Conservation (phyloP, 2,329 filamentous ascomycete genomes). For the Fusarium poae region DNA sequence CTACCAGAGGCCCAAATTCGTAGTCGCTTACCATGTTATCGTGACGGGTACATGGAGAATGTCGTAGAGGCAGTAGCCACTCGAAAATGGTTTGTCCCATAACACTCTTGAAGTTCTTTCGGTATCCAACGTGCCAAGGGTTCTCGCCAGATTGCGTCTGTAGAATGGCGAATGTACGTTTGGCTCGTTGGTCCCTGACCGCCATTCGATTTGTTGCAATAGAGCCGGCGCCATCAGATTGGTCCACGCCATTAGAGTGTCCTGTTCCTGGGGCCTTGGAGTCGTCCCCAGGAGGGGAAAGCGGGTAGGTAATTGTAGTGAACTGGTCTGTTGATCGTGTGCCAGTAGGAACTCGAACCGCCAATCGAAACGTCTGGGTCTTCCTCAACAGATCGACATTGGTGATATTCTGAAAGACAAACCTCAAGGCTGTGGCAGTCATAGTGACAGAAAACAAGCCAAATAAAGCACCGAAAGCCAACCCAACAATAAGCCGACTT, state of each 20-base stretch:
- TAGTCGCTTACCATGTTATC: slow-evolving; percentile 76
- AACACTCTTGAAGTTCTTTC: slow-evolving; percentile 80
- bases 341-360: slow-evolving; percentile 74
- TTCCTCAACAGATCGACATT: slow-evolving; percentile 83
- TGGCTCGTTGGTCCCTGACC: slow-evolving; percentile 62
- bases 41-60: slow-evolving; percentile 80
- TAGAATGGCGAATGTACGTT: slow-evolving; percentile 82
- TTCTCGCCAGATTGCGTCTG: slow-evolving; percentile 81
- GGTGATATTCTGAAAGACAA: slow-evolving; percentile 80
- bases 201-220: slow-evolving; percentile 33
- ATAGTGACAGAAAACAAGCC: slow-evolving; percentile 84
- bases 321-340: slow-evolving; percentile 60
- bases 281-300: slow-evolving; percentile 51
- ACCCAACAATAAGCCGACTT: slow-evolving; percentile 72
- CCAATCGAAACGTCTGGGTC: slow-evolving; percentile 76
- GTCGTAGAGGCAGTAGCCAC: slow-evolving; percentile 83
- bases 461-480: slow-evolving; percentile 79
- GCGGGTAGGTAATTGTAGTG: slow-evolving; percentile 70
- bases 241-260: slow-evolving; percentile 9
- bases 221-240: slow-evolving; percentile 23
- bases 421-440: slow-evolving; percentile 77
- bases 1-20: slow-evolving; percentile 72
- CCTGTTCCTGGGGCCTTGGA: slow-evolving; percentile 19
- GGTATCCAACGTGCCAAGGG: slow-evolving; percentile 82
- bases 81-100: slow-evolving; percentile 80